Percentiles rank a stretch among this genome's conserved stretches.
Evolutionary conservation across 106 monocot species (phyloP).

Genomic region (Dendrobium officinale): DNA sequence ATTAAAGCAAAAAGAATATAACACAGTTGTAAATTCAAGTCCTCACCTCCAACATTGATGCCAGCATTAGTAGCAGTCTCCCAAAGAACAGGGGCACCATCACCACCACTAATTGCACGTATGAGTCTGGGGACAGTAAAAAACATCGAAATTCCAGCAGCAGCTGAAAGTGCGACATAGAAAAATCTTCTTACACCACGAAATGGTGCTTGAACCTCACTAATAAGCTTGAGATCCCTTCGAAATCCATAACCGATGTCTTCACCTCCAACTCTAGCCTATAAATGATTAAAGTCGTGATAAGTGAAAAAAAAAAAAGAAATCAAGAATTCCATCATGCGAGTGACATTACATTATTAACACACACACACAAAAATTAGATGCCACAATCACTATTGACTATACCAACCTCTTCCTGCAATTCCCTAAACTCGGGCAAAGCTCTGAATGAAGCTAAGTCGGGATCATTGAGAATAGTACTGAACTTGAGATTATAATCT

Average conservation of each 20-base stretch:
- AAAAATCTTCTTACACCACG: slow-evolving; percentile 98
- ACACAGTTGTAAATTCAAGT: background rate
- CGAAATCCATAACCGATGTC: slow-evolving; percentile 93
- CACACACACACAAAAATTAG: background rate
- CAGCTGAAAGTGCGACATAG: slow-evolving; percentile 80
- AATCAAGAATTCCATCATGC: background rate
- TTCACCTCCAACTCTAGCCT: slow-evolving; percentile 85
- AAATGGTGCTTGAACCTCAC: slow-evolving; percentile 99
- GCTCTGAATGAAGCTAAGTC: slow-evolving; percentile 94
- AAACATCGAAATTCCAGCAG: slow-evolving; percentile 86
- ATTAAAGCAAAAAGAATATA: background rate
- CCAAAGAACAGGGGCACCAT: slow-evolving; percentile 73
- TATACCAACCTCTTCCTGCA: slow-evolving; percentile 85
- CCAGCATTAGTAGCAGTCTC: slow-evolving; percentile 76
- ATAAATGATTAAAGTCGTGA: slow-evolving; percentile 4
- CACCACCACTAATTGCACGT: slow-evolving; percentile 73
- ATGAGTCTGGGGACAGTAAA: slow-evolving; percentile 89
- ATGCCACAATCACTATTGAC: background rate
- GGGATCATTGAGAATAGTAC: slow-evolving; percentile 91
- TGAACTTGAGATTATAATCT: slow-evolving; percentile 90
- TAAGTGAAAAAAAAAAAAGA: slow-evolving; percentile 1
- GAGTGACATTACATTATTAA: background rate
- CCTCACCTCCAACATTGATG: slow-evolving; percentile 91
- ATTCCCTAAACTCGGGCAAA: slow-evolving; percentile 79
- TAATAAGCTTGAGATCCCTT: slow-evolving; percentile 96